A percentile compares a stretch with the other conserved stretches of the same genome.
Evolutionary conservation across 1,139 yeast genomes (phyloP).

Genomic region (Taphrina sp.): DNA sequence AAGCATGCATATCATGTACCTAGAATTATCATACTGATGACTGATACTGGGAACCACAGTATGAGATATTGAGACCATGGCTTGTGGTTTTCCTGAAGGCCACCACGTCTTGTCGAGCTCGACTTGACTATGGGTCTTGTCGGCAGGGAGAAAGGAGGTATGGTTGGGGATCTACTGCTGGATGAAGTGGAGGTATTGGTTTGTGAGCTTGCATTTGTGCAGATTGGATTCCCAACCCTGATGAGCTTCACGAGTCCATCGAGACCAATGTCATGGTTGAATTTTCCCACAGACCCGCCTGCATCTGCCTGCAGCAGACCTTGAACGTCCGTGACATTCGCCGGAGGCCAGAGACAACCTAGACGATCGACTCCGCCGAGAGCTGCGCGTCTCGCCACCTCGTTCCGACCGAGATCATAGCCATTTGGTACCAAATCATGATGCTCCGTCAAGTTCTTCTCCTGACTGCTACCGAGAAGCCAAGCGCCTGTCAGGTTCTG

Average conservation of each 20-base stretch:
- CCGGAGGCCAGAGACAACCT: conserved; percentile 19
- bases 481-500: not conserved
- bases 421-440: conserved; percentile 14
- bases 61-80: too few relatives aligned
- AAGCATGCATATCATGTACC: too few relatives aligned
- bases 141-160: too few relatives aligned
- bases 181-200: too few relatives aligned
- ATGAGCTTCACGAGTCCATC: conserved; percentile 11
- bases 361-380: conserved; percentile 10
- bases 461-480: conserved; percentile 23
- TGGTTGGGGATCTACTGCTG: too few relatives aligned
- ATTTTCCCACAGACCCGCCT: conserved; percentile 4
- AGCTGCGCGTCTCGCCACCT: conserved; percentile 17
- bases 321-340: not conserved
- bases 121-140: too few relatives aligned
- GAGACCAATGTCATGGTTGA: conserved; percentile 12
- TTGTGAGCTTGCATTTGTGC: too few relatives aligned
- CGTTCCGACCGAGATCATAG: conserved; percentile 19
- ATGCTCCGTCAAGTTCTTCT: conserved; percentile 4
- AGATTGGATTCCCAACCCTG: conserved; percentile 3
- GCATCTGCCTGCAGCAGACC: conserved; percentile 1
- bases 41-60: too few relatives aligned
- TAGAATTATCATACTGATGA: too few relatives aligned
- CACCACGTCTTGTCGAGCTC: too few relatives aligned
- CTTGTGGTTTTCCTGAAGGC: too few relatives aligned